Percentiles rank a stretch among this genome's conserved stretches.
phyloP scores from a whole-genome alignment of 2,329 filamentous ascomycete genomes.

The Microdochium paspali region DNA sequence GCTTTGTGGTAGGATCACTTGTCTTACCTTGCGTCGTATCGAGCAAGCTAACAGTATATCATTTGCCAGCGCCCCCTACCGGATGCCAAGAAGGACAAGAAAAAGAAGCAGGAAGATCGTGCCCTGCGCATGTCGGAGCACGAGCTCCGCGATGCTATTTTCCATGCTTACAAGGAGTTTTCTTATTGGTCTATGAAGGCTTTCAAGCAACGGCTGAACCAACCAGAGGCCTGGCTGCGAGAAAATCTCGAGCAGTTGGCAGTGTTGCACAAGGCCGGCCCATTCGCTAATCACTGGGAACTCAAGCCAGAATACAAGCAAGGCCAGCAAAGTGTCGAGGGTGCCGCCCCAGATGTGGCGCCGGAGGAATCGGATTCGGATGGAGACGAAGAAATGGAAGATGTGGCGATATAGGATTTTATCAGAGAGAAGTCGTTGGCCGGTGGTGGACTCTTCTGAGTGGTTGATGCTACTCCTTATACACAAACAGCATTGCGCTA shows the following conservation, averaged over 20 bases:
- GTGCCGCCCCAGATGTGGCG: conserved; percentile 32
- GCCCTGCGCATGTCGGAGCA: conserved; percentile 82
- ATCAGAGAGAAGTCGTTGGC: not conserved
- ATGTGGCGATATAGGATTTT: conserved; percentile 37
- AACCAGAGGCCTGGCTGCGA: conserved; percentile 90
- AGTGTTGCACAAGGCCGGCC: conserved; percentile 70
- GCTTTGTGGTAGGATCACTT: conserved; percentile 45
- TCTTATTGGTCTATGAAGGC: conserved; percentile 92
- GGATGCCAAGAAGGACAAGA: conserved; percentile 55
- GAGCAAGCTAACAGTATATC: conserved; percentile 4
- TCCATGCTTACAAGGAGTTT: conserved; percentile 74
- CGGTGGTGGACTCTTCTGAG: too few relatives aligned
- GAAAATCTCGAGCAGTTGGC: conserved; percentile 77
- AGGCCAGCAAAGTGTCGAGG: conserved; percentile 40
- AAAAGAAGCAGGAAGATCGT: conserved; percentile 46
- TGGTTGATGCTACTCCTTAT: too few relatives aligned
- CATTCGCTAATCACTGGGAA: conserved; percentile 79
- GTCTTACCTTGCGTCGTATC: not conserved
- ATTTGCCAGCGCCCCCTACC: conserved; percentile 11
- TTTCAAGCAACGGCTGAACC: conserved; percentile 65
- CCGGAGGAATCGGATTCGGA: conserved; percentile 45
- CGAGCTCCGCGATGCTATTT: conserved; percentile 78
- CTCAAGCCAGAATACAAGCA: conserved; percentile 62
- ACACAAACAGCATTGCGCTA: too few relatives aligned
- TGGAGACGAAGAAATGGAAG: conserved; percentile 68